phyloP scores from a whole-genome alignment of 805 yeast species.

The Maudiozyma turicensis region DNA sequence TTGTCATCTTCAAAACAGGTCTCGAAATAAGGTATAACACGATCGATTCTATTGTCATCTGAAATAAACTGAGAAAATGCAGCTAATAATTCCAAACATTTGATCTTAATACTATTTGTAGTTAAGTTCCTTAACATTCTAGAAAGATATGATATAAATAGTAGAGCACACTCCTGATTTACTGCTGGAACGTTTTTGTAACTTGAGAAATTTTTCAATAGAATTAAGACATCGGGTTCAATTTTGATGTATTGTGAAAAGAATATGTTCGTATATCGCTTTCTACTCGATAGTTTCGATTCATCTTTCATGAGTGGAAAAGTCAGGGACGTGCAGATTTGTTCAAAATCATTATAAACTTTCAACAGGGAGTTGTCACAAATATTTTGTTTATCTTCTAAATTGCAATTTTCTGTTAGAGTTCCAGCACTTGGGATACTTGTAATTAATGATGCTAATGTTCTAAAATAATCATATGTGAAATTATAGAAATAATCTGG shows the following conservation, averaged over 20 bases:
- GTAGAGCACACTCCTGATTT: conserved; percentile 20
- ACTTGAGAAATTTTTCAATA: not conserved
- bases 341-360: conserved; percentile 50
- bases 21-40: conserved; percentile 73
- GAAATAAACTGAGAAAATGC: conserved; percentile 66
- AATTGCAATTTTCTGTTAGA: conserved; percentile 8
- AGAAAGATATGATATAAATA: conserved; percentile 20
- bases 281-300: not conserved
- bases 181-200: conserved; percentile 5
- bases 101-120: conserved; percentile 18
- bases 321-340: conserved; percentile 21
- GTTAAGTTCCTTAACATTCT: conserved; percentile 19
- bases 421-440: conserved; percentile 14
- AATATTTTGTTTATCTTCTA: conserved; percentile 11
- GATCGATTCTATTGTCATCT: conserved; percentile 79
- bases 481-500: conserved; percentile 63
- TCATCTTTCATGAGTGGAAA: conserved; percentile 7
- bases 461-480: conserved; percentile 56
- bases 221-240: not conserved
- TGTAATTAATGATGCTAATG: conserved; percentile 24
- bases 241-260: not conserved
- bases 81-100: conserved; percentile 67
- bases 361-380: conserved; percentile 36
- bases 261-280: not conserved
- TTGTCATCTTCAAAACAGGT: conserved; percentile 57